Base-by-base conservation (phyloP, 2,329 filamentous ascomycete species). In the Myriosclerotinia scirpicola region DNA sequence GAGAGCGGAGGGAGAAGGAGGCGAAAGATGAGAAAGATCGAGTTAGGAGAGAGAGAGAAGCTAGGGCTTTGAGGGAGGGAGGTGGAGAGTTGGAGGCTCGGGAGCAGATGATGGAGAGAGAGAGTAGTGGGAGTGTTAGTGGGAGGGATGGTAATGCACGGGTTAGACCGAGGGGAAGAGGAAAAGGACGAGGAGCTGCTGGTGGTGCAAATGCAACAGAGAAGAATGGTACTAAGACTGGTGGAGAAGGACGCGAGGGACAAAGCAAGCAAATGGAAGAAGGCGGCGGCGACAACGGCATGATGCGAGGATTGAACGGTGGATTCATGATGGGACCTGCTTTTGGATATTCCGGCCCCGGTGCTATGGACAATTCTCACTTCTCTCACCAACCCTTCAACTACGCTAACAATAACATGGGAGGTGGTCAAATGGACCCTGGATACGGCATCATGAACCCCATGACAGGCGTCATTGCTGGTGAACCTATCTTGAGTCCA, bases 1-100 rank as follows among this genome's bases (percentile, higher is more conserved):
- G 70, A n/a, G 70, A 72, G 42, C 65, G 67, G 8, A 61, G 70
- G 26, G 59, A 54, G 50, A 48, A 53, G 46, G 50, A 12, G 38
- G 55, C 66, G 61, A 52, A 20, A 48, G 55, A 15, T 68, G 67
- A 52, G 48, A 62, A 3, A 69, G 42, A 55, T 40, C 68, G 34
- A 54, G 67, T 42, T 68, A 71, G 52, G 58, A 67, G 38, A 17
- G 36, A 20, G 36, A 38, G 30, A 20, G 36, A 38, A n/a, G 54
- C 15, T 15, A 55, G 17, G 54, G 34, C 30, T 36, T 22, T 38
- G 54, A 55, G 54, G 34, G 34, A 30, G 38, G 22, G 9, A 26
- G 22, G 22, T 58, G 38, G 11, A 11, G 22, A 26, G 4, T 44
- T 56, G 22, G 38, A 20, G 22, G n/a, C n/a, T 42, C 20, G 38